Evolutionary conservation across 768 basidiomycete genomes (phyloP).

Genomic region (Pluteus cervinus): DNA sequence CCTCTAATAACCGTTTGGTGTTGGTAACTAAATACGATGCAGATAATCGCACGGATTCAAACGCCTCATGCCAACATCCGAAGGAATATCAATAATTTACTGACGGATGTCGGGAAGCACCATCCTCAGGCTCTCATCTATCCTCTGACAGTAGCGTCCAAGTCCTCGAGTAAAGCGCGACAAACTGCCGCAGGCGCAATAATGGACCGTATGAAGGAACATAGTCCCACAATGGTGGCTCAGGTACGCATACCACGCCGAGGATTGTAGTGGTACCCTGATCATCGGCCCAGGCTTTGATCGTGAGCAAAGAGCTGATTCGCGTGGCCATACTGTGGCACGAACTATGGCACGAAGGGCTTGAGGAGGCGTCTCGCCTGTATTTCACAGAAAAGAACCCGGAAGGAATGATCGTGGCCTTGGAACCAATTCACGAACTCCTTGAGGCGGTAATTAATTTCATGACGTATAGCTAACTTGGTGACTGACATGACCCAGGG

Average conservation of each 20-base stretch:
- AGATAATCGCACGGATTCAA: slow-evolving; percentile 99
- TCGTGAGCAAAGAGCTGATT: slow-evolving; percentile 93
- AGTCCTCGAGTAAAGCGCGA: slow-evolving; percentile 82
- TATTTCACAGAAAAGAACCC: slow-evolving; percentile 98
- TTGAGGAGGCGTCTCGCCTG: slow-evolving; percentile 94
- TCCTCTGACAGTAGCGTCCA: slow-evolving; percentile 91
- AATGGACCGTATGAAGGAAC: slow-evolving; percentile 91
- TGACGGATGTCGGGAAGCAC: slow-evolving; percentile 90
- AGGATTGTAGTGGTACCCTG: slow-evolving; percentile 2
- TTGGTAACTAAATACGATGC: slow-evolving; percentile 2
- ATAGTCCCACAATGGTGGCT: slow-evolving; percentile 79
- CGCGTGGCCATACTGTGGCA: slow-evolving; percentile 98
- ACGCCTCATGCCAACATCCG: slow-evolving; percentile 85
- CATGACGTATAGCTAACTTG: neutral
- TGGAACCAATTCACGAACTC: slow-evolving; percentile 91
- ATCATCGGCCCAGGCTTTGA: slow-evolving; percentile 48
- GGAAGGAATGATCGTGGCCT: slow-evolving; percentile 89
- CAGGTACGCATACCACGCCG: slow-evolving; percentile 45
- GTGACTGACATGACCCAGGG: slow-evolving; percentile 45
- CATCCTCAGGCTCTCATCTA: slow-evolving; percentile 98
- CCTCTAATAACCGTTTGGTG: neutral
- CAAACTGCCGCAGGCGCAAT: slow-evolving; percentile 79
- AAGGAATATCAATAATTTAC: slow-evolving; percentile 79
- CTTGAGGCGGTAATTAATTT: slow-evolving; percentile 69
- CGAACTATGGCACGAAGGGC: slow-evolving; percentile 96